phyloP scores from a whole-genome alignment of 2,329 filamentous ascomycete genomes.

The Trichophyton simii region DNA sequence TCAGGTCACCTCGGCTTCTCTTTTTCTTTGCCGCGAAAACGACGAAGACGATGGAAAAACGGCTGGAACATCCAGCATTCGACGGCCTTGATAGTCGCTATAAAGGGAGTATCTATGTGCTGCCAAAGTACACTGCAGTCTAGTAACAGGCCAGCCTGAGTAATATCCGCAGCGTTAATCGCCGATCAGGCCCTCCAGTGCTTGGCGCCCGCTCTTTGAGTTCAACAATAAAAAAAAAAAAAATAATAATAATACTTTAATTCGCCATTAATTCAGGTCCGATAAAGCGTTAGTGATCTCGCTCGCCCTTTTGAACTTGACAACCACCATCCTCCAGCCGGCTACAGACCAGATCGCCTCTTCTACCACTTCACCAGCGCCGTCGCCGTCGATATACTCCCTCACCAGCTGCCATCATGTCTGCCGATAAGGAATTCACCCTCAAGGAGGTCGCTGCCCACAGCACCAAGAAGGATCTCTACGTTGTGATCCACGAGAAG shows the following conservation, averaged over 20 bases:
- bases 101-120: too few species aligned
- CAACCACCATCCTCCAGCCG: too few species aligned
- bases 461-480: conserved; percentile 86
- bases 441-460: conserved; percentile 72
- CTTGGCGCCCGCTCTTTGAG: too few species aligned
- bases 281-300: background rate
- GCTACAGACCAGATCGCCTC: background rate
- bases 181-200: too few species aligned
- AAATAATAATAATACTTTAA: too few species aligned
- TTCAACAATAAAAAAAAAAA: too few species aligned
- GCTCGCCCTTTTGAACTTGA: background rate
- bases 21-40: background rate
- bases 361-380: background rate
- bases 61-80: too few species aligned
- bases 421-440: conserved; percentile 51
- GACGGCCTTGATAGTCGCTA: too few species aligned
- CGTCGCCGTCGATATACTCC: background rate
- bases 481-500: conserved; percentile 86
- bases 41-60: background rate
- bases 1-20: background rate
- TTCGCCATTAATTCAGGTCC: too few species aligned
- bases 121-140: too few species aligned
- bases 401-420: conserved; percentile 28
- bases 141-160: too few species aligned
- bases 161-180: too few species aligned